Percentiles rank a stretch among this genome's conserved stretches.
Conservation (phyloP, 1,284 basidiomycete genomes). For the Irpex lacteus region DNA sequence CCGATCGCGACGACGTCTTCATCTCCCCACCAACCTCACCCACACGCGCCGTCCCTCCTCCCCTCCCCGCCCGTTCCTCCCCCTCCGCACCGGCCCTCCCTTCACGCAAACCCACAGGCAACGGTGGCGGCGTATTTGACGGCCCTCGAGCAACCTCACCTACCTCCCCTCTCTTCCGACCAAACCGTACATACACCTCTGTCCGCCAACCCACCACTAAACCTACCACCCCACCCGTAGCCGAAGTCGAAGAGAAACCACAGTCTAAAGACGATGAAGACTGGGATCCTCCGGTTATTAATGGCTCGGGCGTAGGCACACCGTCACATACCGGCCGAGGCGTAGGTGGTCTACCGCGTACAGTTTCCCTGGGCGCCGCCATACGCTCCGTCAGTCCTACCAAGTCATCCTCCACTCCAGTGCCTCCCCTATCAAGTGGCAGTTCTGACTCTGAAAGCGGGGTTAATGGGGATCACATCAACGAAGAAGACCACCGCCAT, state of each 20-base stretch:
- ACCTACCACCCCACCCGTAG: neutral
- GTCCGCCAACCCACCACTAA: constrained; percentile 12
- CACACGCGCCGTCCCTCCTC: constrained; percentile 20
- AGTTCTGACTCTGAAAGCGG: neutral
- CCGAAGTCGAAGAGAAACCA: neutral
- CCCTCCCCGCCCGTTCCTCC: constrained; percentile 5
- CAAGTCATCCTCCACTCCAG: constrained; percentile 9
- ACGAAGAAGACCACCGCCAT: neutral
- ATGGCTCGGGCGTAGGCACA: constrained; percentile 16
- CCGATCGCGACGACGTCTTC: constrained; percentile 38
- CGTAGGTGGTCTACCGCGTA: constrained; percentile 34
- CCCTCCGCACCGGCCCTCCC: constrained; percentile 21
- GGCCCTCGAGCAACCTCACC: constrained; percentile 16
- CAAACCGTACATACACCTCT: constrained; percentile 32
- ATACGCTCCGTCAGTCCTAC: constrained; percentile 8
- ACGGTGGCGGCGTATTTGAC: constrained; percentile 19
- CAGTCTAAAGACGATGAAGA: constrained; percentile 6
- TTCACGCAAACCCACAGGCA: constrained; percentile 28
- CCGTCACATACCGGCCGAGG: constrained; percentile 37
- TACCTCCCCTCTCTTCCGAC: constrained; percentile 26
- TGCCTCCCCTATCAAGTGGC: neutral
- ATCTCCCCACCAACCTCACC: constrained; percentile 21
- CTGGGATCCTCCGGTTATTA: constrained; percentile 14
- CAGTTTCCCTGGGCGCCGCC: constrained; percentile 34
- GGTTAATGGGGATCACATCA: neutral